Conservation (phyloP, 2,329 filamentous ascomycete genomes). For the Scedosporium apiospermum region DNA sequence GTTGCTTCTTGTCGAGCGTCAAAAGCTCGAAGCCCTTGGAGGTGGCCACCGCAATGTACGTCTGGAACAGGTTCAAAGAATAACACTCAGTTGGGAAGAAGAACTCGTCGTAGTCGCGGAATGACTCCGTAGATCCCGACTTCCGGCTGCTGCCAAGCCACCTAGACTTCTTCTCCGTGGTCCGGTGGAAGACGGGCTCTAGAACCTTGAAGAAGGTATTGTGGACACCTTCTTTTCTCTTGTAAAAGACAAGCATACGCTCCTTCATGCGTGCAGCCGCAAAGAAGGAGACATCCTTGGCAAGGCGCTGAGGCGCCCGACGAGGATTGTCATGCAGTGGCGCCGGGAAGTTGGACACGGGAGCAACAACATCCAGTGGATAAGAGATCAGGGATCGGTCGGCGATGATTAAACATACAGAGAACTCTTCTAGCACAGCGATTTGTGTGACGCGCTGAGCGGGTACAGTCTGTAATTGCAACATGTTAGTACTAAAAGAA, state of each 20-base stretch:
- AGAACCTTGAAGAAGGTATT: conserved; percentile 97
- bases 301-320: conserved; percentile 83
- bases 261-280: conserved; percentile 97
- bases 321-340: conserved; percentile 62
- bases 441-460: conserved; percentile 78
- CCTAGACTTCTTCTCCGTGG: conserved; percentile 71
- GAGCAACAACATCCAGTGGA: conserved; percentile 76
- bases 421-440: conserved; percentile 91
- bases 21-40: conserved; percentile 90
- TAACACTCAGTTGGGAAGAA: conserved; percentile 95
- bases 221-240: conserved; percentile 84
- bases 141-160: conserved; percentile 47
- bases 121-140: conserved; percentile 78
- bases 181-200: conserved; percentile 90
- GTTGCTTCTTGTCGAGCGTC: conserved; percentile 93
- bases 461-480: conserved; percentile 56
- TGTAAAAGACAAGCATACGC: conserved; percentile 88
- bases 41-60: conserved; percentile 83
- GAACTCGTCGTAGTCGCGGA: conserved; percentile 97
- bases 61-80: conserved; percentile 92
- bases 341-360: conserved; percentile 50
- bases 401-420: conserved; percentile 80
- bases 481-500: conserved; percentile 2
- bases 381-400: conserved; percentile 90
- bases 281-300: conserved; percentile 93